A percentile compares a stretch with the other conserved stretches of the same genome.
phyloP scores from a whole-genome alignment of 1,139 yeast species.

The Candida sanyaensis region DNA sequence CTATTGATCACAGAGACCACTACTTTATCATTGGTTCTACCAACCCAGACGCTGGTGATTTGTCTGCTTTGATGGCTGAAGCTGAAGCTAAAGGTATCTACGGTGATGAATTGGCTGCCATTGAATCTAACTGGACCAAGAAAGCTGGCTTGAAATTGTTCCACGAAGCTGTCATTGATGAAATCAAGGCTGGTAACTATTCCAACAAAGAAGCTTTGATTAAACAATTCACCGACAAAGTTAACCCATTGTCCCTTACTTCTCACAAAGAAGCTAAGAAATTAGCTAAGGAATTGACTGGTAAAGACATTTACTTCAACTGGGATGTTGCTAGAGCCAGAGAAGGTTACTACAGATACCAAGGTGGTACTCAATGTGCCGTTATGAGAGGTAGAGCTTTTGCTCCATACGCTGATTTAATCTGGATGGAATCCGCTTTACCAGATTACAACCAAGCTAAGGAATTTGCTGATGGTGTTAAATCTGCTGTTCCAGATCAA shows the following conservation, averaged over 20 bases:
- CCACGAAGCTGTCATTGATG: constrained; percentile 91
- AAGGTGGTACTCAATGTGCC: constrained; percentile 97
- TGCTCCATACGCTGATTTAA: constrained; percentile 93
- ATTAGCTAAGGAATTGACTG: constrained; percentile 74
- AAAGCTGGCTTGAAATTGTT: constrained; percentile 86
- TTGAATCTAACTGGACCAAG: constrained; percentile 83
- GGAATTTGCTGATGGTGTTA: constrained; percentile 92
- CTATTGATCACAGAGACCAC: constrained; percentile 94
- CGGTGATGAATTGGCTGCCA: constrained; percentile 68
- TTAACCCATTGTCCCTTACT: constrained; percentile 72
- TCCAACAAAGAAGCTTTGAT: constrained; percentile 68
- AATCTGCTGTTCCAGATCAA: constrained; percentile 77
- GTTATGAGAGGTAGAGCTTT: constrained; percentile 96
- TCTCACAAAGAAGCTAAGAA: constrained; percentile 82
- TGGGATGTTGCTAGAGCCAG: constrained; percentile 97
- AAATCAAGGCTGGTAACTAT: constrained; percentile 62
- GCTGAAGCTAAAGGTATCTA: constrained; percentile 76
- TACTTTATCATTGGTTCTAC: constrained; percentile 90
- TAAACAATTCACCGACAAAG: constrained; percentile 64
- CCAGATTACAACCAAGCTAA: constrained; percentile 94
- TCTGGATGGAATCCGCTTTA: constrained; percentile 98
- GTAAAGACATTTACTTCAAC: constrained; percentile 85
- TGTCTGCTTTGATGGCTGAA: constrained; percentile 75
- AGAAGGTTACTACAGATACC: constrained; percentile 96
- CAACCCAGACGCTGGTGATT: constrained; percentile 74